Percentiles rank a stretch among this genome's conserved stretches.
Evolutionary conservation across 1,284 basidiomycete genomes (phyloP).

Genomic region (Sporisorium iseilematis-ciliati): DNA sequence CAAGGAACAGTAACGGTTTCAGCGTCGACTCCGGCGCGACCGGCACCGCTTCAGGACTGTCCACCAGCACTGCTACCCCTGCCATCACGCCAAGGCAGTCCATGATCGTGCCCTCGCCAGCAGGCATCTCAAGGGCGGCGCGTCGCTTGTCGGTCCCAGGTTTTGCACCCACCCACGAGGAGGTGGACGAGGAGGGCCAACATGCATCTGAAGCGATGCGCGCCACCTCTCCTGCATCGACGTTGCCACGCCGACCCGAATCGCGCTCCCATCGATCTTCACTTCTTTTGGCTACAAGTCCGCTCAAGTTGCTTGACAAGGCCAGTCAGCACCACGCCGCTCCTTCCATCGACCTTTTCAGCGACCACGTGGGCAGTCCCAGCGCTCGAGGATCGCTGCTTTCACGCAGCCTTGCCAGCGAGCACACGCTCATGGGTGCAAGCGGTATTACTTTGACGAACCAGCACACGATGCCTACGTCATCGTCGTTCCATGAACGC

Average conservation of each 20-base stretch:
- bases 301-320: conserved; percentile 55
- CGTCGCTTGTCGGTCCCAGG: conserved; percentile 40
- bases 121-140: conserved; percentile 10
- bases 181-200: conserved; percentile 25
- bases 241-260: conserved; percentile 14
- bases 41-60: conserved; percentile 28
- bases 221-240: conserved; percentile 23
- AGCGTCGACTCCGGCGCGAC: not conserved
- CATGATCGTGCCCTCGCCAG: conserved; percentile 21
- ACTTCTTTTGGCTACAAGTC: conserved; percentile 37
- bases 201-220: conserved; percentile 9
- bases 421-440: conserved; percentile 52
- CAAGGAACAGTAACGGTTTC: conserved; percentile 13
- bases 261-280: conserved; percentile 30
- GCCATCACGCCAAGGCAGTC: conserved; percentile 49
- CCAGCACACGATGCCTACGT: conserved; percentile 8
- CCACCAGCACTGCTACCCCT: conserved; percentile 53
- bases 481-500: conserved; percentile 9
- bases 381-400: conserved; percentile 32
- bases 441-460: conserved; percentile 54
- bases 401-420: conserved; percentile 54
- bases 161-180: conserved; percentile 34
- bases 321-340: conserved; percentile 48
- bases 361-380: conserved; percentile 52
- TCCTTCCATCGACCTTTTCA: conserved; percentile 54